A percentile compares a stretch with the other conserved stretches of the same genome.
Conservation (phyloP, 2,329 filamentous ascomycete species). For the Colletotrichum nymphaeae region DNA sequence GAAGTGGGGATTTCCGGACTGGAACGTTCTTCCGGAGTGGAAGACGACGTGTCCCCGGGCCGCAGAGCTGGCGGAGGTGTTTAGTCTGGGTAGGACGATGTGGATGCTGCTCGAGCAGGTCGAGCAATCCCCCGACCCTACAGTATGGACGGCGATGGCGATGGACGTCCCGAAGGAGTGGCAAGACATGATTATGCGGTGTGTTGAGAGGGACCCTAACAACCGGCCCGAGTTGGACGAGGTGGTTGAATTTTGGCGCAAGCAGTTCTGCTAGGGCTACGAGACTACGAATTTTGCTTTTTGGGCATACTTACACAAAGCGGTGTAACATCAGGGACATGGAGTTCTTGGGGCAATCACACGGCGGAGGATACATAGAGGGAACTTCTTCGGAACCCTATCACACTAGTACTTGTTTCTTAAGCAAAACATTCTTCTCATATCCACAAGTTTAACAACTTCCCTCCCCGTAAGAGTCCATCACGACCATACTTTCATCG, state of each 20-base stretch:
- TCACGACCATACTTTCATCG: neutral
- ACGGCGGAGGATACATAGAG: too few relatives aligned
- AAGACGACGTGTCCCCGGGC: conserved; percentile 35
- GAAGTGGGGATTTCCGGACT: conserved; percentile 32
- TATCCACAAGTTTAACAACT: neutral
- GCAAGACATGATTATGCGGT: conserved; percentile 28
- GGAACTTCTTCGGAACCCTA: too few relatives aligned
- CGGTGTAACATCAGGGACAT: neutral
- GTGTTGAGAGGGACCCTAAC: conserved; percentile 33
- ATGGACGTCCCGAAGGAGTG: conserved; percentile 30
- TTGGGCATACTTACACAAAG: neutral
- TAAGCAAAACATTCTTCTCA: neutral
- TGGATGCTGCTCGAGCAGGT: conserved; percentile 39
- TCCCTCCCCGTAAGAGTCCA: neutral
- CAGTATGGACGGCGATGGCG: conserved; percentile 21
- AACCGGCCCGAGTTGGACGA: conserved; percentile 30
- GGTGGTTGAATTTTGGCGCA: conserved; percentile 34
- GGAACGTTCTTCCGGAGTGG: conserved; percentile 38
- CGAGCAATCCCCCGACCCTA: conserved; percentile 27
- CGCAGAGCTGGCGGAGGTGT: conserved; percentile 38
- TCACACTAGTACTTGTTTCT: neutral
- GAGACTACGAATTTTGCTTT: neutral
- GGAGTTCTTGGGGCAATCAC: neutral
- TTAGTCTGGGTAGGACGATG: conserved; percentile 37
- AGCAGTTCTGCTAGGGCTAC: neutral